Evolutionary conservation across 495 filamentous ascomycete genomes (phyloP), one percentile per base, ranked within the genome.

Genomic region (Clavariopsis aquatica): DNA sequence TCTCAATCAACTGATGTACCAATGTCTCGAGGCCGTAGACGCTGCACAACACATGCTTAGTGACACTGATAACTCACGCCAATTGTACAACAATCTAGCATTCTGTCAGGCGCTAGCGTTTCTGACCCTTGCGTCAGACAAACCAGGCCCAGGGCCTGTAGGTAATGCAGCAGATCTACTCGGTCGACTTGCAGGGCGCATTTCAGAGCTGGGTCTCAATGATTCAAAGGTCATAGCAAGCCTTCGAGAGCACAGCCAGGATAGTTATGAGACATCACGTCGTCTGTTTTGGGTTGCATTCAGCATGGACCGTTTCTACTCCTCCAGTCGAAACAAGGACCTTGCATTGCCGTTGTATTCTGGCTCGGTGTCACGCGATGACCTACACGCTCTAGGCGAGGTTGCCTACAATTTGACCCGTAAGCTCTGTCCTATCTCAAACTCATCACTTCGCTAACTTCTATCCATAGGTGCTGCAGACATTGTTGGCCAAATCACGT

Each of bases 231-330:
- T 61, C 10, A 20, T 67, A 8, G n/a, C 31, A 13, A 27, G 12
- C 27, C 15, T 70, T 0, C 51, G 60, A 26, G 64, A 67, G 24
- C 64, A 66, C 28, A 58, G 64, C 24, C 41, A 22, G n/a, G 64
- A 70, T 12, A 49, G 12, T n/a, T 66, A 57, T 38, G 59, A 70
- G 7, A 41, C 41, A 20, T 47, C 64, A 12, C 63, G 68, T 15
- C 68, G 68, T 19, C 38, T 66, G 5, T 67, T 70, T 38, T 67
- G 63, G 68, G 54, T 58, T 19, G 26, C 55, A 7, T 66, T 70
- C 43, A 70, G 64, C 28, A 28, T 70, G 20, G 68, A 70, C 38
- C 68, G 68, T 22, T 67, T 70, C 31, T 56, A 67, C 20, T 64
- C 68, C 6, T 60, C 68, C 12, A 64, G 59, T 45, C 54, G 45